A percentile compares a stretch with the other conserved stretches of the same genome.
Conservation (phyloP, 306 rosid genomes). For the Rosa chinensis region DNA sequence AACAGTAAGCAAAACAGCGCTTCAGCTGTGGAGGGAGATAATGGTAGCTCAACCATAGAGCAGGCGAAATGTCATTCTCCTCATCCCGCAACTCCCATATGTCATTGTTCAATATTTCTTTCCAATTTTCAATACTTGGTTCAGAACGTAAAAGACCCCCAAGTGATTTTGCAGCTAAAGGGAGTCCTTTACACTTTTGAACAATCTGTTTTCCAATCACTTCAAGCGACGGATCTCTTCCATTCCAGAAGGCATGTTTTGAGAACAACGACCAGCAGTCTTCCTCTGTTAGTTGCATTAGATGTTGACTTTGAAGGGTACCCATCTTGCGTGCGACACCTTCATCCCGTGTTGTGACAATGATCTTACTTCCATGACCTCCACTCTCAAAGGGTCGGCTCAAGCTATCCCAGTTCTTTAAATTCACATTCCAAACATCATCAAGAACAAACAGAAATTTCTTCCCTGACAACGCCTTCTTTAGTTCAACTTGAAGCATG, state of each 20-base stretch:
- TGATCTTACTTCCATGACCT: background rate
- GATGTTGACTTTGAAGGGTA: background rate
- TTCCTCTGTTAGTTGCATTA: background rate
- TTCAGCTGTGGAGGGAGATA: constrained; percentile 16
- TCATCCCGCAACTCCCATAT: background rate
- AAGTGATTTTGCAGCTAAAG: constrained; percentile 9
- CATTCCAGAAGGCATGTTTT: background rate
- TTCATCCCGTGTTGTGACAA: background rate
- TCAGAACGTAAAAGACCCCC: background rate
- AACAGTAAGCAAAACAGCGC: constrained; percentile 25
- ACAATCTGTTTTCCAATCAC: constrained; percentile 19
- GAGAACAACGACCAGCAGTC: background rate
- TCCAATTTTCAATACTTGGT: background rate
- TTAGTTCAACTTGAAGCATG: background rate
- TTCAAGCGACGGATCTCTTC: background rate
- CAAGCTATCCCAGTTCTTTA: background rate
- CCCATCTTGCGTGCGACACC: background rate
- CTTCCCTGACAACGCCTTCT: background rate
- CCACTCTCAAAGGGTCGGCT: background rate
- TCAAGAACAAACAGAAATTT: background rate
- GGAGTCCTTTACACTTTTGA: constrained; percentile 27
- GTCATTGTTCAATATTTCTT: background rate
- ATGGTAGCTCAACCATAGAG: constrained; percentile 11
- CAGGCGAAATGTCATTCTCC: background rate
- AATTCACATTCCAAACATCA: background rate